Evolutionary conservation across 2,329 filamentous ascomycete genomes (phyloP).

Genomic region (Pseudogymnoascus sp.): DNA sequence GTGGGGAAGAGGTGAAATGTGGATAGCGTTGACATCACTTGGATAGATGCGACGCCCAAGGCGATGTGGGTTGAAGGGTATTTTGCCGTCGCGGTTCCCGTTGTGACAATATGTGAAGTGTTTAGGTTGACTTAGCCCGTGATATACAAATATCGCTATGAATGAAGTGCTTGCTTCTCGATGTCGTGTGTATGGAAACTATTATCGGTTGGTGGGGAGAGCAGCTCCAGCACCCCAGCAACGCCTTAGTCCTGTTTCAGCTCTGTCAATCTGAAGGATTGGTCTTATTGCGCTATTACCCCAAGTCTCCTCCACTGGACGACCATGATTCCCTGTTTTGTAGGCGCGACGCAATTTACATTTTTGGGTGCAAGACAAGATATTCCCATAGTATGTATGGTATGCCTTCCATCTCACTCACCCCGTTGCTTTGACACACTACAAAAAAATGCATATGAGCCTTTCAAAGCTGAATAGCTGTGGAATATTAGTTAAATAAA

Average conservation of each 20-base stretch:
- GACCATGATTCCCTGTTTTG: not conserved
- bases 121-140: not conserved
- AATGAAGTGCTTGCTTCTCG: not conserved
- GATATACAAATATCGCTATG: not conserved
- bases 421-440: not conserved
- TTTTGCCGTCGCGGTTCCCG: not conserved
- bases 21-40: conserved; percentile 9
- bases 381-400: no score
- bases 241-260: not conserved
- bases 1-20: conserved; percentile 23
- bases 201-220: not conserved
- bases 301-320: not conserved
- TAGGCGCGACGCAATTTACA: not conserved
- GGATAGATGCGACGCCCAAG: not conserved
- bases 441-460: not conserved
- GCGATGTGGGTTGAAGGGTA: not conserved
- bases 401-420: not conserved
- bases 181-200: not conserved
- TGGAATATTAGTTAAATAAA: not conserved
- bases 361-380: no score
- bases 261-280: not conserved
- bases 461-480: not conserved
- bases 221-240: not conserved
- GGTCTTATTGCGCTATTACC: not conserved
- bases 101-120: not conserved